Base-by-base conservation (phyloP, 176 grass and related monocot species). In the Lolium rigidum region DNA sequence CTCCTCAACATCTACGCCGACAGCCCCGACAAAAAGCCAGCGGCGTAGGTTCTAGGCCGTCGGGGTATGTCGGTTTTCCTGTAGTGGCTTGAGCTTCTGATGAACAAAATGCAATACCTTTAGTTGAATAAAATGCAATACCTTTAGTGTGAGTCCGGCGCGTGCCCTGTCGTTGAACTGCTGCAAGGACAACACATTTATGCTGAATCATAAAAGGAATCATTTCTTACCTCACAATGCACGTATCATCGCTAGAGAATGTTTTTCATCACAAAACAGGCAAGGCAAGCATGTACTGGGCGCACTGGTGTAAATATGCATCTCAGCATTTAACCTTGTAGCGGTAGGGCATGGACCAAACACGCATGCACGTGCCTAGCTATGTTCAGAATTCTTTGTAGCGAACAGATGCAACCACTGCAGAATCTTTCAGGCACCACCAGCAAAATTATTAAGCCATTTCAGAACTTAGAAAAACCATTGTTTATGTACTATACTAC, bases 381-480 rank as follows among this genome's bases (percentile, higher is more conserved):
- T 14, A 62, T 12, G 11, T 21, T 72, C 9, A 35, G 62, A 87
- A 87, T 83, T 87, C 49, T 87, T 48, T 86, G 55, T 31, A 76
- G 9, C 28, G 51, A 69, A 71, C 64, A 73, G 12, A 22, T 14
- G 50, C 39, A 24, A 69, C 80, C 20, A 47, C 58, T 10, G 17
- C 17, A 68, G 77, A 85, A 90, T 83, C 67, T 86, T 87, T 87
- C 74, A 83, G 82, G 69, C 57, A 61, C 69, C 39, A 60, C 39
- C 22, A 59, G 24, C 69, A 74, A 73, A 59, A 24, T 55, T 37
- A 61, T 48, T 6, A 83, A 61, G 24, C 24, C 81, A 83, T 47
- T 83, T 74, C 54, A 60, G 69, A 57, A 17, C 22, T 48, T 61
- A 9, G 47, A 67, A 66, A 24, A 60, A 18, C 6, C 18, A 15